Evolutionary conservation across 176 grass and related monocot species (phyloP), one percentile per base, ranked within the genome.

Genomic region (Pharus latifolius): DNA sequence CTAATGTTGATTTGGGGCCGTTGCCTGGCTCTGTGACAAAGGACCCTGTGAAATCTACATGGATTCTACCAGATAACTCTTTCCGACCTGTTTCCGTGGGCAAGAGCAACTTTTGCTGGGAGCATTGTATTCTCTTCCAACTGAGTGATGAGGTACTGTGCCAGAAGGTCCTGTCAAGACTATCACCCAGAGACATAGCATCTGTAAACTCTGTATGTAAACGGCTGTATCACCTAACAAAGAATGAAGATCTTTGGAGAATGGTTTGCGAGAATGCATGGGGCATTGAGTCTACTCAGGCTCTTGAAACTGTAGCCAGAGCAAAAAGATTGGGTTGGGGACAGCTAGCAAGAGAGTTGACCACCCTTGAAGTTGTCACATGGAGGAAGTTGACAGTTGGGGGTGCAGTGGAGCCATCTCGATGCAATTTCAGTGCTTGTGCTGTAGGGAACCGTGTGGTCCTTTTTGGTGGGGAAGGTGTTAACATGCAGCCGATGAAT

Each of bases 211-310:
- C 90, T 72, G 95, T 94, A 31, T 91, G 90, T 69, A 84, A 81
- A 20, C 78, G 75, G 52, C 20, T 98, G 14, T 88, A 91, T 70
- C 74, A 72, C 65, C 17, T 94, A 60, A 88, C 95, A 75, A 90
- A 60, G 78, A 98, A 98, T 85, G 95, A 98, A 34, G 81, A 91
- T 76, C 84, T 93, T 61, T 94, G 95, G 95, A 86, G 84, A 70
- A 93, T 98, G 95, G 90, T 98, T 77, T 98, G 95, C 79, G 90
- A 91, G 63, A 91, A 98, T 83, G 90, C 90, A 50, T 98, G 95
- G 95, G 90, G 84, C 20, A 74, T 42, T 6, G 87, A 91, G 32
- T 84, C 84, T 33, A 94, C 89, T 78, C 72, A 17, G 12, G 78
- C 76, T 62, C 78, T 93, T 70, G 90, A 93, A 80, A 88, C 72